Evolutionary conservation across 2,329 filamentous ascomycete genomes (phyloP).

Genomic region (Hypocrella siamensis): DNA sequence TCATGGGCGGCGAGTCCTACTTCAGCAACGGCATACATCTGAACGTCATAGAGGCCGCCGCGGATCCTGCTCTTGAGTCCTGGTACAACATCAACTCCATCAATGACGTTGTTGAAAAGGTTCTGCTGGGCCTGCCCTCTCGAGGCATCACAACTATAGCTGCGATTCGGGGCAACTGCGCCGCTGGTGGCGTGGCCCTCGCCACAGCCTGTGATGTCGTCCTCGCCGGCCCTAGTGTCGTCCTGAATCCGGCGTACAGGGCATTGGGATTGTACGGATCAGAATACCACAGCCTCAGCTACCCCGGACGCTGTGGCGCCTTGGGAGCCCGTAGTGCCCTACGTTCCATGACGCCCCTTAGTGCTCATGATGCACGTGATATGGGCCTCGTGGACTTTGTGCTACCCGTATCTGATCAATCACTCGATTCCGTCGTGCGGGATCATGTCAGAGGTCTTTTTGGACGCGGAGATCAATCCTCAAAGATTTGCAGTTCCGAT

Average conservation of each 20-base stretch:
- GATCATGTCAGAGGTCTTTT: slow-evolving; percentile 16
- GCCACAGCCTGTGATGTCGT: slow-evolving; percentile 21
- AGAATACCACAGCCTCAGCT: slow-evolving; percentile 24
- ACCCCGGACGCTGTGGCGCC: slow-evolving; percentile 19
- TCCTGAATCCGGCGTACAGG: slow-evolving; percentile 25
- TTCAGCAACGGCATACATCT: slow-evolving; percentile 27
- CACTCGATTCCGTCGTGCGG: slow-evolving; percentile 18
- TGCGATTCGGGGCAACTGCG: slow-evolving; percentile 23
- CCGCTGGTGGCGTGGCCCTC: slow-evolving; percentile 25
- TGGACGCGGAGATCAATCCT: neutral
- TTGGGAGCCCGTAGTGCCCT: slow-evolving; percentile 14
- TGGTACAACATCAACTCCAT: slow-evolving; percentile 29
- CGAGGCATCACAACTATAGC: slow-evolving; percentile 20
- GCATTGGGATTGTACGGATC: slow-evolving; percentile 20
- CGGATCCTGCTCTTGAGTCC: slow-evolving; percentile 20
- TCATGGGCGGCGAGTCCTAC: slow-evolving; percentile 20
- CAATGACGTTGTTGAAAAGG: slow-evolving; percentile 21
- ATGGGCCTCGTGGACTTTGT: slow-evolving; percentile 23
- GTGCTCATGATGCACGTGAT: slow-evolving; percentile 18
- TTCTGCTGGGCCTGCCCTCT: slow-evolving; percentile 20
- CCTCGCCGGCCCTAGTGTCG: slow-evolving; percentile 19
- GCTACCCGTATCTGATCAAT: slow-evolving; percentile 15
- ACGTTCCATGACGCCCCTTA: slow-evolving; percentile 21
- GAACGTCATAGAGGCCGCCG: slow-evolving; percentile 24
- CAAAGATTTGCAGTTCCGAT: neutral